Percentiles rank a stretch among this genome's conserved stretches.
phyloP scores from a whole-genome alignment of 805 yeast genomes.

The Yarrowia yakushimensis region DNA sequence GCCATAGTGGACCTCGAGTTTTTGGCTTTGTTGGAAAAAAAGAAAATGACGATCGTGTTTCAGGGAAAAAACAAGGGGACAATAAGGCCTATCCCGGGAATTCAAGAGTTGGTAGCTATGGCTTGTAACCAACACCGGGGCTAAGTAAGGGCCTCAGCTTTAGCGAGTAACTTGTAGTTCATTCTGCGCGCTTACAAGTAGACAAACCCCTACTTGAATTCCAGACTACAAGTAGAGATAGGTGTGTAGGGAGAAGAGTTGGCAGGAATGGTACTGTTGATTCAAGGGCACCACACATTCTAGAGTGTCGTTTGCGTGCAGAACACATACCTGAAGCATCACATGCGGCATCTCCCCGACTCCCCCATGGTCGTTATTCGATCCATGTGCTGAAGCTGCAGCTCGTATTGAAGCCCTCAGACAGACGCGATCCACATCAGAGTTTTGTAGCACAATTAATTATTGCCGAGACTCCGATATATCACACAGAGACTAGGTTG shows the following conservation, averaged over 20 bases:
- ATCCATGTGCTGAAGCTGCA: neutral
- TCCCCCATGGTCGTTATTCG: neutral
- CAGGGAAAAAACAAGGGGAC: neutral
- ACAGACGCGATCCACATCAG: neutral
- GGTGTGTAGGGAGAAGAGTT: too few species aligned
- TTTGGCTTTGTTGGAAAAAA: neutral
- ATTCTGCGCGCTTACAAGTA: too few species aligned
- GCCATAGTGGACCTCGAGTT: neutral
- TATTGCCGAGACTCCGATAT: constrained; percentile 22
- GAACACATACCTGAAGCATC: too few species aligned
- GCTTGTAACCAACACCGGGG: neutral
- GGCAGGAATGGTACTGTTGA: too few species aligned
- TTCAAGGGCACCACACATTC: too few species aligned
- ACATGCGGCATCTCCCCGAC: neutral
- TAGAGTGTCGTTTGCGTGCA: too few species aligned
- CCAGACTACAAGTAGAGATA: too few species aligned
- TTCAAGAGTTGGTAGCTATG: neutral
- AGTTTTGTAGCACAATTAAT: neutral
- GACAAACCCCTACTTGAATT: too few species aligned
- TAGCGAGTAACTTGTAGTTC: neutral
- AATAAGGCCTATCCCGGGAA: neutral
- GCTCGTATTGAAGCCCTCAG: neutral
- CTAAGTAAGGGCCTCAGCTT: neutral
- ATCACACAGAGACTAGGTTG: constrained; percentile 14
- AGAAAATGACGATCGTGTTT: neutral